Base-by-base conservation (phyloP, 768 basidiomycete genomes). In the Suillus ampliporus region DNA sequence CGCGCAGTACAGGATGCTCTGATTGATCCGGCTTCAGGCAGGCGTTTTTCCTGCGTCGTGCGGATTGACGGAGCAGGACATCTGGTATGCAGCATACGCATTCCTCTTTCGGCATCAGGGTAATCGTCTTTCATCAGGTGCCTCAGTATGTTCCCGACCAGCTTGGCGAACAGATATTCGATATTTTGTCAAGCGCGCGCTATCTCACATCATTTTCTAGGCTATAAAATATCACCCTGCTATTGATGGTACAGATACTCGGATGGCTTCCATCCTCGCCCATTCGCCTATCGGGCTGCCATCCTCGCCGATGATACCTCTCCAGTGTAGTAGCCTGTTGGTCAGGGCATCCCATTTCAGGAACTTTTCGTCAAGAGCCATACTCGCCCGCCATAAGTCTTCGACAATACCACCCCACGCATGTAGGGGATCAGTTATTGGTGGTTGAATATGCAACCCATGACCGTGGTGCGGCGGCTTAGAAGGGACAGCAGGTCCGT, bases 341-440 rank as follows among this genome's bases (percentile, higher is more conserved):
- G 84, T 88, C 62, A 92, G 69, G 19, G 72, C 71, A 61, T 80
- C 81, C 89, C 89, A 90, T n/a, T 67, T 56, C 1, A 73, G 63
- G 7, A 76, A 60, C 1, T 68, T 64, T 86, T 62, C 54, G 13
- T 61, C 64, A 2, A 75, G 57, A 1, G 61, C 28, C 73, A 73
- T 73, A 26, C 62, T 43, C 3, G 37, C 69, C 1, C 69, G 68
- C 75, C 75, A 75, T 0, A 93, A 79, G 23, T 69, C 69, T 67
- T 89, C 85, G 2, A 89, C 82, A 21, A 74, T 75, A 26, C 69
- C 68, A 0, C 86, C 85, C 86, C 88, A 90, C 2, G 72, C 60
- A 26, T 70, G 62, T 21, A 83, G 68, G 6, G 77, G 57, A 63
- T 78, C 68, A 19, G 67, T 59, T 26, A 61, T 37, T n/a, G 61